These are phyloP conservation scores for Cryptococcus jaspeensis DNA, from an alignment of 1,284 basidiomycete species.

Conservation along the genomic window DNA sequence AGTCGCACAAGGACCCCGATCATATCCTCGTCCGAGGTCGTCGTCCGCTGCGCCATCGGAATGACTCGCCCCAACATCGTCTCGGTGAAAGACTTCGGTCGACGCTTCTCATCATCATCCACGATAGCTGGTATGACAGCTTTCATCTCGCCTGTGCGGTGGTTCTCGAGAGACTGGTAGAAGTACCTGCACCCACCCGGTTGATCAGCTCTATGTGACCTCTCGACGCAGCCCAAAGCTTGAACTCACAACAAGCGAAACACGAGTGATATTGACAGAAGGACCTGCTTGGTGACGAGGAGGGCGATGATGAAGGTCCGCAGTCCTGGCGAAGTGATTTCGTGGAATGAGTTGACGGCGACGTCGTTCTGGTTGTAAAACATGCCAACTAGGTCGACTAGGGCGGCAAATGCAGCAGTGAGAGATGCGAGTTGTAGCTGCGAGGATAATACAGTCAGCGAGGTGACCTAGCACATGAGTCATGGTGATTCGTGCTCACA, in stretches of 20 bases:
- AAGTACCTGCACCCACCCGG: no score
- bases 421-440: neutral
- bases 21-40: no score
- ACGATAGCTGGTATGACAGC: neutral
- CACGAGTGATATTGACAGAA: neutral
- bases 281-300: neutral
- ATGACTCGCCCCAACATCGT: neutral
- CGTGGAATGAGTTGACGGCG: neutral
- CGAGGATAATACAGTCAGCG: neutral
- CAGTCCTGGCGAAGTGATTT: neutral
- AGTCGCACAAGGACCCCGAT: neutral
- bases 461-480: no score
- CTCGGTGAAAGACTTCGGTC: neutral
- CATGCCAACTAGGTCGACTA: slow-evolving; percentile 3
- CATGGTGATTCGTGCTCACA: no score
- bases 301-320: neutral
- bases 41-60: no score
- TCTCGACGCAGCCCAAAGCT: no score
- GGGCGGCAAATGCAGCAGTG: neutral
- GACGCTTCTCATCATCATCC: neutral
- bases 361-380: slow-evolving; percentile 2
- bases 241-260: neutral
- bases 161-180: no score
- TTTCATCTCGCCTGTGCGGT: no score
- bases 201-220: no score